Conservation (phyloP, 352 stramenopile genomes). For the Thraustochytrium striatum region DNA sequence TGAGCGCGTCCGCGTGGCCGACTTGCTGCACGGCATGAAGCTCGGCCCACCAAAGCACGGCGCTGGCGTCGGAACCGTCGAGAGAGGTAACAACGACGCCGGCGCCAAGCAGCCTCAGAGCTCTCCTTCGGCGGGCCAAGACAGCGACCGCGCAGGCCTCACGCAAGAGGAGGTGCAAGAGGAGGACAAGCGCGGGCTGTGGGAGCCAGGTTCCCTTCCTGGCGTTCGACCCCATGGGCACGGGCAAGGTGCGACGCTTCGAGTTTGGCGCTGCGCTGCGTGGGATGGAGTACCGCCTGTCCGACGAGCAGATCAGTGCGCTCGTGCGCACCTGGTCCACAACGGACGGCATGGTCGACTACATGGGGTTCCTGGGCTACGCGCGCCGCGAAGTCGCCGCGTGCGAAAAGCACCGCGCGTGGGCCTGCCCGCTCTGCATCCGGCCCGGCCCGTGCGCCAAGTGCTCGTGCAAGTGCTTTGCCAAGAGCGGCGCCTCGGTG, state of each 20-base stretch:
- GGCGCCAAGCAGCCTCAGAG: not conserved
- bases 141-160: not conserved
- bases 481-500: not conserved
- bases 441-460: constrained; percentile 23
- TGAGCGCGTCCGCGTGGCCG: constrained; percentile 12
- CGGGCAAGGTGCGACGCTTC: constrained; percentile 20
- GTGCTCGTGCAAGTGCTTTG: constrained; percentile 30
- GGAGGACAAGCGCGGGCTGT: not conserved
- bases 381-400: constrained; percentile 11
- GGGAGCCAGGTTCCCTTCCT: constrained; percentile 45
- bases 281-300: constrained; percentile 32
- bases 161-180: not conserved
- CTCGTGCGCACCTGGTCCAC: constrained; percentile 11
- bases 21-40: constrained; percentile 9
- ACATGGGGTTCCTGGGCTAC: constrained; percentile 23
- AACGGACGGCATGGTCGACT: constrained; percentile 10
- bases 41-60: constrained; percentile 16
- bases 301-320: not conserved
- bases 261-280: constrained; percentile 31
- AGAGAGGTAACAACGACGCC: not conserved
- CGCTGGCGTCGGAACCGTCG: not conserved
- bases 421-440: constrained; percentile 37
- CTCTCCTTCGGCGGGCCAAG: not conserved
- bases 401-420: constrained; percentile 39
- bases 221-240: constrained; percentile 7